phyloP scores from a whole-genome alignment of 176 grass and related monocot species.

The Zizania latifolia region DNA sequence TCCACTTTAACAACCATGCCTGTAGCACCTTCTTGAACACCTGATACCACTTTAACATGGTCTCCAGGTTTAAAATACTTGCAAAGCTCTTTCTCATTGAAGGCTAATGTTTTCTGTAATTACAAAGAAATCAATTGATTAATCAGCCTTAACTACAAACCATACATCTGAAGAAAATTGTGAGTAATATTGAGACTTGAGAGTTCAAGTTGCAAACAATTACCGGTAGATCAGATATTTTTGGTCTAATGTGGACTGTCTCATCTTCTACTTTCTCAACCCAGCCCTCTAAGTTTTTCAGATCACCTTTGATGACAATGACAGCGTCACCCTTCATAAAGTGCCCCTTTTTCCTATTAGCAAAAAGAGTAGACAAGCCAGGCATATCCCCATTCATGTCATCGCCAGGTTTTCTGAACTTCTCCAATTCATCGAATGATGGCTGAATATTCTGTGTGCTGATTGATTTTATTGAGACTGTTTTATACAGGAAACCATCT shows the following conservation, averaged over 20 bases:
- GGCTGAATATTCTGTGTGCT: slow-evolving; percentile 69
- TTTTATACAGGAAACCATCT: slow-evolving; percentile 96
- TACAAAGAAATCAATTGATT: slow-evolving; percentile 23
- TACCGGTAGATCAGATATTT: slow-evolving; percentile 80
- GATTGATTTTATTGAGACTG: slow-evolving; percentile 82
- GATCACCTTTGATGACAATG: slow-evolving; percentile 77
- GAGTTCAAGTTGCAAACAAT: slow-evolving; percentile 11
- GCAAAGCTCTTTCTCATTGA: slow-evolving; percentile 90
- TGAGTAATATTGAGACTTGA: not conserved
- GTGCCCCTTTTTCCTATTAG: slow-evolving; percentile 97
- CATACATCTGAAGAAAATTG: not conserved
- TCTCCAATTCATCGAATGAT: slow-evolving; percentile 87
- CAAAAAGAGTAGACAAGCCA: slow-evolving; percentile 83
- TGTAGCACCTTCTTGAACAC: slow-evolving; percentile 84
- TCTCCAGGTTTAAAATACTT: slow-evolving; percentile 96
- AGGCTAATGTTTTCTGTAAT: slow-evolving; percentile 81
- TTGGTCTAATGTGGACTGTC: slow-evolving; percentile 82
- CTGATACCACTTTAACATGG: slow-evolving; percentile 96
- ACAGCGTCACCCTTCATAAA: slow-evolving; percentile 98
- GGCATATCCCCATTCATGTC: slow-evolving; percentile 79
- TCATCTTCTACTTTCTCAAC: slow-evolving; percentile 99
- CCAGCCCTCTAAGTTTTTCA: slow-evolving; percentile 94
- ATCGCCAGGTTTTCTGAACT: slow-evolving; percentile 89
- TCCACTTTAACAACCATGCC: slow-evolving; percentile 99
- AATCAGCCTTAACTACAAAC: not conserved